Base-by-base conservation (phyloP, 306 rosid species). In the Corylus heterophylla region DNA sequence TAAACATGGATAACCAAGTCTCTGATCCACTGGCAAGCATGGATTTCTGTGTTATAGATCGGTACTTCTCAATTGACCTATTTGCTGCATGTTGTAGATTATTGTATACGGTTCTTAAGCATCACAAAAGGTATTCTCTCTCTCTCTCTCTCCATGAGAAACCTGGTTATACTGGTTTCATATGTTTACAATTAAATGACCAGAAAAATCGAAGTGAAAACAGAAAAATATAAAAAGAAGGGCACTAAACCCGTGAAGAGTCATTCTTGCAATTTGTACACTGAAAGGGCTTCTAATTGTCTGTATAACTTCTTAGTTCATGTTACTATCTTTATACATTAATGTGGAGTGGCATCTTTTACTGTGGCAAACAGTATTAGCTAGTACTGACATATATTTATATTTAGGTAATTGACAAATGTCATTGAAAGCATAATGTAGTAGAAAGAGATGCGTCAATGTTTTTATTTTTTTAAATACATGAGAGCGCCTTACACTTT, bases 81-180 rank as follows among this genome's bases (percentile, higher is more conserved):
- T 92, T 87, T 80, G 84, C 89, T 84, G 89, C 93, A 5, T 85
- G 97, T 82, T 94, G 97, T 89, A 90, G 92, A 77, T 85, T 92
- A 64, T 76, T 92, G 83, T 89, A 87, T 81, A 88, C 91, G 44
- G 79, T 82, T 67, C 80, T 92, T 54, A 89, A 88, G 88, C 97
- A 92, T 85, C 95, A 86, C 85, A 90, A 87, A 76, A 88, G 95
- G 98, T 94, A 81, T 75, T 68, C 29, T 81, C 67, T 79, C 56
- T 25, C 39, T 25, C 50, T 44, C 44, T 69, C 25, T 51, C n/a
- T 48, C 7, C 47, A 31, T 4, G 9, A 66, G 35, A 66, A 22
- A 66, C 12, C 8, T 37, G 71, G 29, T 39, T 17, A 39, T 18
- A 67, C 1, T 17, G 51, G 27, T 67, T 67, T 3, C 7, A 16